Conservation (phyloP, 352 stramenopile genomes). For the Thalassiosira ordinaria region DNA sequence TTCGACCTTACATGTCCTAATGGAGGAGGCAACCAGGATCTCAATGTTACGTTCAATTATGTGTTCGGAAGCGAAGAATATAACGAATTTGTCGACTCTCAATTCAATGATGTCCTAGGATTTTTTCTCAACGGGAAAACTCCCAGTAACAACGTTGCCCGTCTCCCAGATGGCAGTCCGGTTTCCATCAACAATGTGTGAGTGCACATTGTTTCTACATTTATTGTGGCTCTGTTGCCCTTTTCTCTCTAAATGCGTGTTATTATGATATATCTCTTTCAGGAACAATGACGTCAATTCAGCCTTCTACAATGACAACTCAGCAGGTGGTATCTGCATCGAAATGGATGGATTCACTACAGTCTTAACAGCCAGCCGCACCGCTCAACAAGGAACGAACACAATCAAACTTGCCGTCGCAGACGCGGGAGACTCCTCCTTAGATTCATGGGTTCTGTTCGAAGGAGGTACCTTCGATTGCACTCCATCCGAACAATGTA, state of each 20-base stretch:
- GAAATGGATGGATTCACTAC: slow-evolving; percentile 43
- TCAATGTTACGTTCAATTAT: slow-evolving; percentile 31
- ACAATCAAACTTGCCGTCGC: slow-evolving; percentile 30
- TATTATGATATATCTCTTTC: no score
- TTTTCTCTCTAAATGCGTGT: no score
- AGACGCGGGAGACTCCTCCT: slow-evolving; percentile 21
- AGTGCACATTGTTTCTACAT: no score
- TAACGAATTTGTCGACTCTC: slow-evolving; percentile 37
- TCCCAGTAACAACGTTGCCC: slow-evolving; percentile 51
- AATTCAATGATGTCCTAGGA: slow-evolving; percentile 39
- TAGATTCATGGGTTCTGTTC: slow-evolving; percentile 33
- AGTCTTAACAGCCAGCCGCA: not conserved
- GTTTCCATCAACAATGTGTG: slow-evolving; percentile 52
- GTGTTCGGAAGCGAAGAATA: slow-evolving; percentile 51
- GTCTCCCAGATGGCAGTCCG: slow-evolving; percentile 17
- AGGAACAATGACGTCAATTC: no score
- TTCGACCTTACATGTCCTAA: slow-evolving; percentile 32
- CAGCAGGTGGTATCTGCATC: no score
- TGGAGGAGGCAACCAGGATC: not conserved
- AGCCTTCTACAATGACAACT: no score
- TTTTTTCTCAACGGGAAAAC: slow-evolving; percentile 49
- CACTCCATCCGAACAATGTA: no score
- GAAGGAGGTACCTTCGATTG: slow-evolving; percentile 20
- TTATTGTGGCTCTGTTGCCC: no score
- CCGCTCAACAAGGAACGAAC: not conserved